These are phyloP conservation scores for Lactarius vividus DNA, from an alignment of 768 basidiomycete species.

Conservation along the genomic window DNA sequence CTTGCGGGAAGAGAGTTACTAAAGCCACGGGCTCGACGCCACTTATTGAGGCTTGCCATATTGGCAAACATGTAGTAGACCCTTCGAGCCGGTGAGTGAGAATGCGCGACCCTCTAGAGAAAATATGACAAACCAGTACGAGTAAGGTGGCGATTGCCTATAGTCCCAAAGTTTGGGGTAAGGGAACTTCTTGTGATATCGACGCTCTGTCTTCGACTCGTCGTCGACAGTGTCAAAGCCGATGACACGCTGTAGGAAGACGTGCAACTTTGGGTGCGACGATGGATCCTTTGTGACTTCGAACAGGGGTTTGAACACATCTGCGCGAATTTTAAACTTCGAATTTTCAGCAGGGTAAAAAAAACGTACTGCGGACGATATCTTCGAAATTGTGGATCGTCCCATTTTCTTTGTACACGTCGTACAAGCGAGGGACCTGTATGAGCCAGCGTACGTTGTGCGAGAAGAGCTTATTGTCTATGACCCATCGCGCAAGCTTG, in stretches of 20 bases:
- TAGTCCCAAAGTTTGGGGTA: conserved; percentile 90
- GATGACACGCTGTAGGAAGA: conserved; percentile 91
- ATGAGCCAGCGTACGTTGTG: conserved; percentile 99
- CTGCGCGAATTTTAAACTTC: conserved; percentile 40
- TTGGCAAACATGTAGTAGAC: conserved; percentile 98
- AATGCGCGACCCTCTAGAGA: not conserved
- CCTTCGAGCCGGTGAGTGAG: conserved; percentile 45
- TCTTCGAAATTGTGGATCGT: conserved; percentile 86
- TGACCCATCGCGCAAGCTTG: conserved; percentile 96
- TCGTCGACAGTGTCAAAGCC: conserved; percentile 99
- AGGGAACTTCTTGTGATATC: conserved; percentile 92
- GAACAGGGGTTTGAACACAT: conserved; percentile 90
- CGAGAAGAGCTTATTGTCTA: conserved; percentile 88
- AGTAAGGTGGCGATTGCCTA: conserved; percentile 87
- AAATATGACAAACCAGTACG: conserved; percentile 71
- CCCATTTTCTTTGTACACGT: conserved; percentile 89
- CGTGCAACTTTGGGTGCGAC: conserved; percentile 89
- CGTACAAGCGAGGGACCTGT: conserved; percentile 91
- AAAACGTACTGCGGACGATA: conserved; percentile 70
- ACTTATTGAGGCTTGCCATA: conserved; percentile 91
- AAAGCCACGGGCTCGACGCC: conserved; percentile 84
- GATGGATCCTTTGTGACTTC: conserved; percentile 92
- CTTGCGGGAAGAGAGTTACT: conserved; percentile 53
- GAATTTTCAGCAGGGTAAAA: not conserved
- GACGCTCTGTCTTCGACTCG: conserved; percentile 89